A percentile compares a stretch with the other conserved stretches of the same genome.
These are phyloP conservation scores for Acanthamoeba royreba DNA, from an alignment of 208 protist species.

Conservation along the genomic window DNA sequence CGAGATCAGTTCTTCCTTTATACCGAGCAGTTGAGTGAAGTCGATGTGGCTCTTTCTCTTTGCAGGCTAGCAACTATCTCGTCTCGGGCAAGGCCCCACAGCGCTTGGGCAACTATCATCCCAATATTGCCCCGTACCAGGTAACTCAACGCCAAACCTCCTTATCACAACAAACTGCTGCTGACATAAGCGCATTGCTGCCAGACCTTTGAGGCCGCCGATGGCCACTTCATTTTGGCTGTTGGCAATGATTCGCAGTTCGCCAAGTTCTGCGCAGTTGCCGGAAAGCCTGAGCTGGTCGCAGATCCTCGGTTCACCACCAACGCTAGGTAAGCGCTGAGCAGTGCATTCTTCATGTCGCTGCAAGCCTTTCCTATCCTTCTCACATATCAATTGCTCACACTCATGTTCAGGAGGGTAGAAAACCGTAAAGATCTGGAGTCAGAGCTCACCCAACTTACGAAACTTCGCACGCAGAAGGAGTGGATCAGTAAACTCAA, in stretches of 20 bases:
- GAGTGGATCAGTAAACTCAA: background rate
- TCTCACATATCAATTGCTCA: background rate
- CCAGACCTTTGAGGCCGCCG: conserved; percentile 1
- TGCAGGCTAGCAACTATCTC: conserved; percentile 32
- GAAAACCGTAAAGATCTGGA: conserved; percentile 3
- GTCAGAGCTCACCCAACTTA: background rate
- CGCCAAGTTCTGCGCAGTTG: background rate
- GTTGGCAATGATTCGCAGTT: conserved; percentile 61
- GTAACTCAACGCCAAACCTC: no score
- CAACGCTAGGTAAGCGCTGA: background rate
- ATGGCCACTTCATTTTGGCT: conserved; percentile 51
- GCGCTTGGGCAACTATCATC: conserved; percentile 61
- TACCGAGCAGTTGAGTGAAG: no score
- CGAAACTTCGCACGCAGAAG: background rate
- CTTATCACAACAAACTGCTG: no score
- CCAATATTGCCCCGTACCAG: conserved; percentile 57
- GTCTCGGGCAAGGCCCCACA: conserved; percentile 18
- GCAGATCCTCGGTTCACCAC: background rate
- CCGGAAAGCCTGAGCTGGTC: background rate
- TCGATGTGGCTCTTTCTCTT: no score
- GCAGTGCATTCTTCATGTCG: background rate
- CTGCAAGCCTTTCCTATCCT: background rate
- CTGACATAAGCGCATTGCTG: background rate
- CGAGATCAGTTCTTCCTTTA: background rate
- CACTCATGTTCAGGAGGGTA: background rate